These are phyloP conservation scores for Zopfochytrium polystomum DNA, from an alignment of 371 early-diverging fungal genomes.

Conservation along the genomic window DNA sequence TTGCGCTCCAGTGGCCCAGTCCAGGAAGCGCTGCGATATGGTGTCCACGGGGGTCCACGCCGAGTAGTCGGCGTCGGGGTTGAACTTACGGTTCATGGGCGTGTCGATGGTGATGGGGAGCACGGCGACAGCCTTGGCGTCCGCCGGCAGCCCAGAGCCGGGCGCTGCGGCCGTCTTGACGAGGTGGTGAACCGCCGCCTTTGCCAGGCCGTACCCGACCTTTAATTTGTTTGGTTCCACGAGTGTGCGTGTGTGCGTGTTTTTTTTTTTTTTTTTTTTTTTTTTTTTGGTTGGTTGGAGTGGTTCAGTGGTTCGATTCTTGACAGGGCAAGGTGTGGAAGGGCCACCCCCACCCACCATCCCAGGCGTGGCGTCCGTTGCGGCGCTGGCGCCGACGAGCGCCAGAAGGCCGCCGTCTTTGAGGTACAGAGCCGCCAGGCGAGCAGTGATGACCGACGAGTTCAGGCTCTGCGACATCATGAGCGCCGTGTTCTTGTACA, in stretches of 20 bases:
- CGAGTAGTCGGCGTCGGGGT: conserved; percentile 81
- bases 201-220: conserved; percentile 84
- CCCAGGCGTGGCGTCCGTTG: conserved; percentile 73
- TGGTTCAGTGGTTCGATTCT: too few relatives aligned
- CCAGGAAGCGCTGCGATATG: conserved; percentile 50
- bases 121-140: conserved; percentile 61
- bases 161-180: conserved; percentile 70
- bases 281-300: too few relatives aligned
- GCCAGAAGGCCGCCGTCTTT: conserved; percentile 74
- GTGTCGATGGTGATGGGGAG: conserved; percentile 79
- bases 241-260: not conserved
- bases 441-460: conserved; percentile 78
- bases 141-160: conserved; percentile 73
- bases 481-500: conserved; percentile 66
- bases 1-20: conserved; percentile 32
- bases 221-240: too few relatives aligned
- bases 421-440: conserved; percentile 73
- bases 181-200: conserved; percentile 92
- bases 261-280: not conserved
- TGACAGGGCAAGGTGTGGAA: too few relatives aligned
- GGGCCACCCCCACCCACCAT: conserved; percentile 44
- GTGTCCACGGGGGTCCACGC: conserved; percentile 84
- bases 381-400: conserved; percentile 82
- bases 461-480: conserved; percentile 81
- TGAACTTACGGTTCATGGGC: conserved; percentile 84